These are phyloP conservation scores for Fusarium humuli DNA, from an alignment of 2,329 filamentous ascomycete species.

Conservation along the genomic window DNA sequence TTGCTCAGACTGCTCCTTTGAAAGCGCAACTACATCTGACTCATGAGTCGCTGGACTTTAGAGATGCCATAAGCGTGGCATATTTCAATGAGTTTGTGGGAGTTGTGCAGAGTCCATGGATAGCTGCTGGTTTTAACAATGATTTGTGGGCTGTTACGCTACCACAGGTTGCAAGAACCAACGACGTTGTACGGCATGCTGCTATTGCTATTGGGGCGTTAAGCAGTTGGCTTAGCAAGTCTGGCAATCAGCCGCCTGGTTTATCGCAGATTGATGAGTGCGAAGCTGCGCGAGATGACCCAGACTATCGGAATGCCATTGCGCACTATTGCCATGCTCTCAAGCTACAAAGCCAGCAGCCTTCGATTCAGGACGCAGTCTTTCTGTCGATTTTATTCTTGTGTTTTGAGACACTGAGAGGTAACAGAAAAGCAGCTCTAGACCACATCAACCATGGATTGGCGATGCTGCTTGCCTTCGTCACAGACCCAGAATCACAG, in stretches of 20 bases:
- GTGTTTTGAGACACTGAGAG: slow-evolving; percentile 50
- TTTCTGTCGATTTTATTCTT: slow-evolving; percentile 50
- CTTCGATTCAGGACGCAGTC: slow-evolving; percentile 47
- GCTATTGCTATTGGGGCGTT: slow-evolving; percentile 50
- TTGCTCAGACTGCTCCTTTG: not conserved
- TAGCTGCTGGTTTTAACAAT: slow-evolving; percentile 39
- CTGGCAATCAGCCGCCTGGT: not conserved
- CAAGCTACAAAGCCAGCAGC: slow-evolving; percentile 44
- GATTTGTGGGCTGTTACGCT: slow-evolving; percentile 48
- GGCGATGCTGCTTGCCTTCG: slow-evolving; percentile 49
- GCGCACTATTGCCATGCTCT: slow-evolving; percentile 52
- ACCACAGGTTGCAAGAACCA: slow-evolving; percentile 48
- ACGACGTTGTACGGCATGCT: slow-evolving; percentile 46
- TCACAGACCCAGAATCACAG: slow-evolving; percentile 43
- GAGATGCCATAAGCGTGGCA: slow-evolving; percentile 12
- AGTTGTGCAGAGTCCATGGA: slow-evolving; percentile 48
- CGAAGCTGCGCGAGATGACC: not conserved
- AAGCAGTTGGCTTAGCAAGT: slow-evolving; percentile 30
- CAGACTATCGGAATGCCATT: slow-evolving; percentile 50
- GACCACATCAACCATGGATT: slow-evolving; percentile 54
- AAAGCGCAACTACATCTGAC: slow-evolving; percentile 21
- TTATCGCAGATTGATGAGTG: not conserved
- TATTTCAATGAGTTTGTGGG: slow-evolving; percentile 51
- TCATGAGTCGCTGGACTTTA: slow-evolving; percentile 21
- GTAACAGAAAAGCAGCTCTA: slow-evolving; percentile 48